phyloP scores from a whole-genome alignment of 148 eudicot species.

The Vaccinium darrowii region DNA sequence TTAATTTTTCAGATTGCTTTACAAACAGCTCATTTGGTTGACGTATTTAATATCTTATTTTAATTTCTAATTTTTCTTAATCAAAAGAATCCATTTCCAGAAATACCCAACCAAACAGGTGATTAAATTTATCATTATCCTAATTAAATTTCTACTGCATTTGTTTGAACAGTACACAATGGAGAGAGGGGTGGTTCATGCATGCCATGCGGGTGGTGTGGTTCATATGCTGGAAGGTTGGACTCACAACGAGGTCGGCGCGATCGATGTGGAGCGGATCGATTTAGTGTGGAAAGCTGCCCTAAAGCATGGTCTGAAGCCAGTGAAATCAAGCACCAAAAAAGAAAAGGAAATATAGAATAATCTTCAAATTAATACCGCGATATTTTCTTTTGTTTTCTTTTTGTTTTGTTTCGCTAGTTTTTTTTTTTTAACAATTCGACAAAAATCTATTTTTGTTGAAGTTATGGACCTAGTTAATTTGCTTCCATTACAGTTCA shows the following conservation, averaged over 20 bases:
- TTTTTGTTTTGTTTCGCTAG: neutral
- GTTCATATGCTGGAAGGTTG: constrained; percentile 40
- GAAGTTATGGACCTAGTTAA: neutral
- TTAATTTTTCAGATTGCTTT: no score
- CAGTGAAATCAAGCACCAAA: constrained; percentile 12
- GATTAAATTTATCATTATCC: no score
- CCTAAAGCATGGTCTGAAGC: constrained; percentile 35
- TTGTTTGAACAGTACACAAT: constrained; percentile 32
- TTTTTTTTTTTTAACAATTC: neutral
- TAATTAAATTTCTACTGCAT: neutral
- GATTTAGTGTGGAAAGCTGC: constrained; percentile 41
- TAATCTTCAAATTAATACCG: neutral
- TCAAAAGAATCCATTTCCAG: no score
- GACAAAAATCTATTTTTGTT: neutral
- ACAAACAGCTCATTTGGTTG: no score
- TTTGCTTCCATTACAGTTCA: neutral
- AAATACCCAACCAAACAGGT: no score
- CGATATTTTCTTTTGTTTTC: neutral
- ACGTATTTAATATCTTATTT: no score
- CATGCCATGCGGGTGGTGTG: constrained; percentile 47
- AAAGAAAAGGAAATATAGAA: constrained; percentile 6
- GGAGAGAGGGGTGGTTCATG: constrained; percentile 45
- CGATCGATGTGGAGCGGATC: constrained; percentile 32
- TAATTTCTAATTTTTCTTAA: no score
- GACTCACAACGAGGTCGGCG: constrained; percentile 46